A percentile compares a stretch with the other conserved stretches of the same genome.
These are phyloP conservation scores for Tetracladium maxilliforme DNA, from an alignment of 2,329 filamentous ascomycete species.

Conservation along the genomic window DNA sequence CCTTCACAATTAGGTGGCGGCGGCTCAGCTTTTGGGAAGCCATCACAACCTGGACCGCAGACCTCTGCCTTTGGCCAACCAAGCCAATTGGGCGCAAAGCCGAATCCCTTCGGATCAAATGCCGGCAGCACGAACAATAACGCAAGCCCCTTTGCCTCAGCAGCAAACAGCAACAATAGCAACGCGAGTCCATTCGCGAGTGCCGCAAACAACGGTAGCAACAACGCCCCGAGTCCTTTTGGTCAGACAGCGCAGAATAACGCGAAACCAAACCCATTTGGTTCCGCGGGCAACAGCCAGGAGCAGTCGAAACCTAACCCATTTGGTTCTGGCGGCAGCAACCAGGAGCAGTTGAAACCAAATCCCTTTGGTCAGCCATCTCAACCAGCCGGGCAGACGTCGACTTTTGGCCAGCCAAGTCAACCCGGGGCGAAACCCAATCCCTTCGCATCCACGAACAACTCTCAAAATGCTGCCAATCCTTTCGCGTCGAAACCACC, in stretches of 20 bases:
- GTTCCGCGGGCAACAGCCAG: constrained; percentile 9
- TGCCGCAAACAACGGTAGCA: no score
- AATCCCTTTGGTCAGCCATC: constrained; percentile 27
- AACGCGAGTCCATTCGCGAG: no score
- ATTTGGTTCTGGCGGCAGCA: constrained; percentile 14
- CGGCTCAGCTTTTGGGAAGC: constrained; percentile 4
- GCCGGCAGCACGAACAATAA: no score
- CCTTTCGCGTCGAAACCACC: background rate
- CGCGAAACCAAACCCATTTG: constrained; percentile 16
- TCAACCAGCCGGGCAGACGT: constrained; percentile 9
- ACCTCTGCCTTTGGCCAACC: constrained; percentile 25
- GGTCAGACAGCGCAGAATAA: constrained; percentile 13
- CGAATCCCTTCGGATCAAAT: constrained; percentile 13
- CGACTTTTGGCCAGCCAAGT: constrained; percentile 26
- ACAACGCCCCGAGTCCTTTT: constrained; percentile 23
- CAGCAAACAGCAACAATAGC: no score
- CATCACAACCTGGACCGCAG: no score
- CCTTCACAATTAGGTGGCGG: constrained; percentile 5
- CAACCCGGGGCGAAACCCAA: constrained; percentile 13
- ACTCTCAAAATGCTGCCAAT: background rate
- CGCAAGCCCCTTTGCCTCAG: no score
- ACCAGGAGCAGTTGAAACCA: constrained; percentile 9
- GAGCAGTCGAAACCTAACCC: constrained; percentile 11
- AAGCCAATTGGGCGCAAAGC: constrained; percentile 18
- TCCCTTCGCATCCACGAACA: constrained; percentile 1